These are phyloP conservation scores for Trichoderma sp. DNA, from an alignment of 2,329 filamentous ascomycete genomes.

Conservation along the genomic window DNA sequence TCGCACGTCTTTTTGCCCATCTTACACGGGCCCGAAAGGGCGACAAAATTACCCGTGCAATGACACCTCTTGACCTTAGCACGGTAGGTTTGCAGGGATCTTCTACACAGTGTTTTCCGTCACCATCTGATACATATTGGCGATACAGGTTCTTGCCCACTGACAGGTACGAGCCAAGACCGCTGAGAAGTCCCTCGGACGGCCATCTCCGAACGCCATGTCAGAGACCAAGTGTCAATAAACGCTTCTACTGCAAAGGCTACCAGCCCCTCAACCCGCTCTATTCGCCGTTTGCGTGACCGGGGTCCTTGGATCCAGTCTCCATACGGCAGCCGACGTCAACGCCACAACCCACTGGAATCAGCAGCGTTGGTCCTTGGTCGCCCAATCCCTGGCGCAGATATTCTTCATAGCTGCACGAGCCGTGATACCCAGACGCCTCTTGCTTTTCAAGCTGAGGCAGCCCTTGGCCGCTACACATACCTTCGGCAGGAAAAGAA, in stretches of 20 bases:
- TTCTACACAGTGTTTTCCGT: background rate
- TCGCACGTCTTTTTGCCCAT: background rate
- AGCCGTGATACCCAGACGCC: constrained; percentile 17
- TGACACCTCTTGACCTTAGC: background rate
- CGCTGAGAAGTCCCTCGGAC: background rate
- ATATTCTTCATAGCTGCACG: constrained; percentile 11
- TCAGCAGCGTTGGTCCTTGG: constrained; percentile 15
- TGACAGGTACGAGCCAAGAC: too few relatives aligned
- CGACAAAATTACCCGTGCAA: background rate
- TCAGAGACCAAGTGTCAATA: background rate
- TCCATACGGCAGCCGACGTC: constrained; percentile 24
- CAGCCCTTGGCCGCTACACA: background rate
- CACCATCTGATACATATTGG: background rate
- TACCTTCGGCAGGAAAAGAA: background rate
- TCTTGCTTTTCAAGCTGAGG: background rate
- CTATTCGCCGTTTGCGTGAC: constrained; percentile 20
- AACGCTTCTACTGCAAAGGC: background rate
- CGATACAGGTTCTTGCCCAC: background rate
- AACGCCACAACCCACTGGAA: constrained; percentile 25
- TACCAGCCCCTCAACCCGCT: constrained; percentile 5
- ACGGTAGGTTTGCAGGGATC: background rate
- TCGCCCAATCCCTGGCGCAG: constrained; percentile 15
- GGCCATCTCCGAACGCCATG: background rate
- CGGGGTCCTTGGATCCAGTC: constrained; percentile 1
- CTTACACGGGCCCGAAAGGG: background rate